These are phyloP conservation scores for Stenocarpella maydis DNA, from an alignment of 2,329 filamentous ascomycete species.

Conservation along the genomic window DNA sequence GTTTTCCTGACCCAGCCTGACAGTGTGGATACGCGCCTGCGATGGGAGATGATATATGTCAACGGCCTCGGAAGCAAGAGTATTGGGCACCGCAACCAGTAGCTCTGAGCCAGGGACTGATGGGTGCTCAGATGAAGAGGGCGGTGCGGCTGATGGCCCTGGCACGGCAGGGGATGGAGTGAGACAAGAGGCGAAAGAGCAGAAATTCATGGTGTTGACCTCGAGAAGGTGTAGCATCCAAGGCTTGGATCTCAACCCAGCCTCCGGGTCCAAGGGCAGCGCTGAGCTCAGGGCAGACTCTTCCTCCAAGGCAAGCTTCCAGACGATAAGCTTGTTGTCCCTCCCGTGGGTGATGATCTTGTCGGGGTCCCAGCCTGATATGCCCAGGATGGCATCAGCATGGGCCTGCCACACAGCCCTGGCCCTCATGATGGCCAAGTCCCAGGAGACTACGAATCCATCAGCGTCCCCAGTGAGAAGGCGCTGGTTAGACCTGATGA, in stretches of 20 bases:
- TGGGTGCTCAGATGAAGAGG: slow-evolving; percentile 19
- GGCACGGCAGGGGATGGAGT: slow-evolving; percentile 40
- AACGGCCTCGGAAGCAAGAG: slow-evolving; percentile 76
- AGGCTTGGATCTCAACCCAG: slow-evolving; percentile 66
- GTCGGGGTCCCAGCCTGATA: slow-evolving; percentile 75
- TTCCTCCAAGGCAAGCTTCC: slow-evolving; percentile 72
- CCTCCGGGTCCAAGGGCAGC: slow-evolving; percentile 73
- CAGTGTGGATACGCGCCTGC: slow-evolving; percentile 70
- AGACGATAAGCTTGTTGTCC: slow-evolving; percentile 86
- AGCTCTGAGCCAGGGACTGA: slow-evolving; percentile 50
- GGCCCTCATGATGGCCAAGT: slow-evolving; percentile 80
- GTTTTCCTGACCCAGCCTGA: slow-evolving; percentile 58
- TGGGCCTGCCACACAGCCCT: slow-evolving; percentile 89
- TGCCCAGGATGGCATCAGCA: slow-evolving; percentile 76
- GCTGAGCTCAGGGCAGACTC: slow-evolving; percentile 71
- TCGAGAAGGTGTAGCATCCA: slow-evolving; percentile 86
- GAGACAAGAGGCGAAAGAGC: slow-evolving; percentile 75
- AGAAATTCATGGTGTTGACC: slow-evolving; percentile 96
- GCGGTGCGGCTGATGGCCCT: slow-evolving; percentile 34
- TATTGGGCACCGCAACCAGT: slow-evolving; percentile 83
- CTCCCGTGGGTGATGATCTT: slow-evolving; percentile 91
- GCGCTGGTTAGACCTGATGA: slow-evolving; percentile 76
- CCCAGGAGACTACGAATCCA: slow-evolving; percentile 89
- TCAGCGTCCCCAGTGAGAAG: slow-evolving; percentile 89
- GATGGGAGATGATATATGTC: slow-evolving; percentile 86